phyloP scores from a whole-genome alignment of 805 yeast genomes.

The Metschnikowia lachancei region DNA sequence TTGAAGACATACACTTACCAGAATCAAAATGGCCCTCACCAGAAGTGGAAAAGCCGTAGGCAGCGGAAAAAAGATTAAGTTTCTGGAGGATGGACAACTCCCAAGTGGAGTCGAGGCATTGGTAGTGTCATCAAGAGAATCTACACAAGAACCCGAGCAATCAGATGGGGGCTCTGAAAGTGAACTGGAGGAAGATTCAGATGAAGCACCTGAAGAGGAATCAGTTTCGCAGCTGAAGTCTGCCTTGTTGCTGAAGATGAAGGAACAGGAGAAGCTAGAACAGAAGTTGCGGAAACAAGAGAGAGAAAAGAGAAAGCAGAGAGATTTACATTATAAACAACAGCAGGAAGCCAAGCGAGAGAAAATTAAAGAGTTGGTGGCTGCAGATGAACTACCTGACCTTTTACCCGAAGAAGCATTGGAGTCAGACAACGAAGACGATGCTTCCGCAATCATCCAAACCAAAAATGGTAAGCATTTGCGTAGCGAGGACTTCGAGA shows the following conservation, averaged over 20 bases:
- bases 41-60: constrained; percentile 25
- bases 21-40: constrained; percentile 28
- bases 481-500: constrained; percentile 33
- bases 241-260: constrained; percentile 27
- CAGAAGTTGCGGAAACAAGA: constrained; percentile 28
- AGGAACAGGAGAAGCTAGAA: constrained; percentile 23
- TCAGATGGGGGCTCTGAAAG: constrained; percentile 1
- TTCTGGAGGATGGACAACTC: constrained; percentile 28
- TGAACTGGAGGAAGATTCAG: constrained; percentile 21
- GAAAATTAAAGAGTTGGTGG: constrained; percentile 13
- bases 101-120: constrained; percentile 15
- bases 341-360: constrained; percentile 35
- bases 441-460: constrained; percentile 6
- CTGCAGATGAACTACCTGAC: constrained; percentile 36
- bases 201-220: constrained; percentile 48
- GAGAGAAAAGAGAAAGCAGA: constrained; percentile 37
- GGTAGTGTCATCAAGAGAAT: constrained; percentile 14
- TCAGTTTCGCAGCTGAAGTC: constrained; percentile 30
- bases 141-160: constrained; percentile 11
- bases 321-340: constrained; percentile 30
- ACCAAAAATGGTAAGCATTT: constrained; percentile 29
- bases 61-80: constrained; percentile 31
- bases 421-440: constrained; percentile 22
- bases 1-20: too few species aligned
- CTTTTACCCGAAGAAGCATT: constrained; percentile 41